These are phyloP conservation scores for Streptanthus diversifolius DNA, from an alignment of 345 rosid genomes.

Conservation along the genomic window DNA sequence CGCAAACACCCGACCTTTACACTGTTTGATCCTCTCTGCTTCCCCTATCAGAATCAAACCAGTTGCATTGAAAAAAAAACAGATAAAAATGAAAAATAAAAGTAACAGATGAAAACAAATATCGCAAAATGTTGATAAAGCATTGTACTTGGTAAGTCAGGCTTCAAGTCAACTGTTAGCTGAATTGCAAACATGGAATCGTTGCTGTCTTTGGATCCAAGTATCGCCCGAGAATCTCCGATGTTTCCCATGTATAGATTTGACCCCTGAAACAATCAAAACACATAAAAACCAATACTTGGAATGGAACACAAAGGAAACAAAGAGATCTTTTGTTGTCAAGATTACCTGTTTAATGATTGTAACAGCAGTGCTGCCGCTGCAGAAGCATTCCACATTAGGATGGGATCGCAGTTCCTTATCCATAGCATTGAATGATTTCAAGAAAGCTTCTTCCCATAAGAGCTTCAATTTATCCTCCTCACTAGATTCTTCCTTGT, in stretches of 20 bases:
- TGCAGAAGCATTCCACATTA: constrained; percentile 94
- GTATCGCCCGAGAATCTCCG: constrained; percentile 96
- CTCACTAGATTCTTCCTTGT: constrained; percentile 47
- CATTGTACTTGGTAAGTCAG: constrained; percentile 92
- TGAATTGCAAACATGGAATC: constrained; percentile 82
- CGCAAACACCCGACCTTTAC: constrained; percentile 97
- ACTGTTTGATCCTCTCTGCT: constrained; percentile 91
- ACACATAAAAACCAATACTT: constrained; percentile 13
- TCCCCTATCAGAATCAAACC: constrained; percentile 52
- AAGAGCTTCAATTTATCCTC: constrained; percentile 52
- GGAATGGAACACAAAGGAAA: constrained; percentile 13
- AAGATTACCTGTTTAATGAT: constrained; percentile 76
- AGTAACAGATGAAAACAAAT: neutral
- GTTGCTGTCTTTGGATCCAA: constrained; percentile 80
- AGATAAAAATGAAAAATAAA: neutral
- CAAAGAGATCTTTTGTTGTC: neutral
- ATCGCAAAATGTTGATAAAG: neutral
- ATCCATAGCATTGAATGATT: constrained; percentile 93
- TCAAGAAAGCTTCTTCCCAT: constrained; percentile 90
- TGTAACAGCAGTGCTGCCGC: constrained; percentile 95
- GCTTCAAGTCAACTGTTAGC: constrained; percentile 95
- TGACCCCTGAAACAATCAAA: constrained; percentile 60
- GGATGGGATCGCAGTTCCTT: constrained; percentile 94
- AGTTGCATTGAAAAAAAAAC: neutral
- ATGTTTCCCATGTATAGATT: constrained; percentile 93